phyloP scores from a whole-genome alignment of 805 yeast genomes.

The Teunomyces barrocoloradensis region DNA sequence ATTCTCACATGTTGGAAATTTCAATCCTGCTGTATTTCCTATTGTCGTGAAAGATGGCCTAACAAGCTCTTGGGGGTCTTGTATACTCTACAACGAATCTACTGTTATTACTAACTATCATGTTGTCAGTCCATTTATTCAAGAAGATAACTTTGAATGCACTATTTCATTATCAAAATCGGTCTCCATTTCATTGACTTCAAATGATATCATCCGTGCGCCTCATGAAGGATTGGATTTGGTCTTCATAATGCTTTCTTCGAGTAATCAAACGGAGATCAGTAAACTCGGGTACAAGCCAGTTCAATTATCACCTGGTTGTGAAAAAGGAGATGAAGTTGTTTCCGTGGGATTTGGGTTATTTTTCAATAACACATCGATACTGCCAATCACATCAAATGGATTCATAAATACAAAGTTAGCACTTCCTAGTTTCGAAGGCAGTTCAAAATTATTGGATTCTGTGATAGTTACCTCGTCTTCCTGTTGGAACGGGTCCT shows the following conservation, averaged over 20 bases:
- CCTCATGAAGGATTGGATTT: constrained; percentile 37
- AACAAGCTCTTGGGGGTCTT: constrained; percentile 41
- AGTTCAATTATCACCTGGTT: neutral
- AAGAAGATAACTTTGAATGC: neutral
- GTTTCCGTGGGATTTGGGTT: constrained; percentile 41
- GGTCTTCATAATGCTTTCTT: constrained; percentile 33
- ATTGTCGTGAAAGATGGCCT: neutral
- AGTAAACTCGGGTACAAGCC: neutral
- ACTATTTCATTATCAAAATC: neutral
- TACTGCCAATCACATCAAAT: constrained; percentile 29
- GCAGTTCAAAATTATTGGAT: neutral
- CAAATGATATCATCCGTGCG: constrained; percentile 19
- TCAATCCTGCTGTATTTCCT: constrained; percentile 15
- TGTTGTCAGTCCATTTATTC: constrained; percentile 26
- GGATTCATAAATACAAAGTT: constrained; percentile 27
- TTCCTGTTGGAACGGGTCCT: constrained; percentile 51
- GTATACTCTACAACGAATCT: constrained; percentile 29
- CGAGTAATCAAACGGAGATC: neutral
- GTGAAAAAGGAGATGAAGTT: constrained; percentile 21
- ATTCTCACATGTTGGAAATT: neutral
- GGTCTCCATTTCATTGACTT: neutral
- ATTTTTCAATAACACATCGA: constrained; percentile 19
- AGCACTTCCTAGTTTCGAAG: constrained; percentile 7
- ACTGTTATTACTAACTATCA: constrained; percentile 43
- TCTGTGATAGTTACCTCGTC: constrained; percentile 37